Evolutionary conservation across 2,329 filamentous ascomycete genomes (phyloP), one percentile per base, ranked within the genome.

Genomic region (Helotiales sp.): DNA sequence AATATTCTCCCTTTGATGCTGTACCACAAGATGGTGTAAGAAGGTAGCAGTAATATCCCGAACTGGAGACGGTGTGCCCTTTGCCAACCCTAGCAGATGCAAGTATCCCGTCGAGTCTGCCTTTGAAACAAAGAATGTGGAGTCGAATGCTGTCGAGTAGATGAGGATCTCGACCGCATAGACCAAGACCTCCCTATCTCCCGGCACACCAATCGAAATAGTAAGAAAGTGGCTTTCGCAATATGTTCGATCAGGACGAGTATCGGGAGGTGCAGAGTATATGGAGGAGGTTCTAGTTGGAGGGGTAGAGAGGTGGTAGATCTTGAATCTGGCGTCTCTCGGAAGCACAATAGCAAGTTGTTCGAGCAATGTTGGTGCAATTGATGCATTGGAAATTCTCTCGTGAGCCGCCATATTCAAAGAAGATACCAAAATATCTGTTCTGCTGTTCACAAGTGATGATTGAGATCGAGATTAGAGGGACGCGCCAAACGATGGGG

Each of bases 71-170:
- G 87, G 83, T 0, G 85, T 82, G n/a, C 86, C 84, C 72, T 82
- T 86, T 17, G 89, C 86, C 0, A 92, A 82, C 20, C 86, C 81
- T 40, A 94, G 82, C 1, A 91, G 83, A 71, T 89, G 83, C 10
- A 97, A 81, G 77, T 93, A 96, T 26, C 96, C 96, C 0, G 95
- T 97, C 10, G 96, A 97, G 80, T 99, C 96, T 58, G 96, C 96
- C 80, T 99, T 99, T 70, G 94, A 95, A 26, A 99, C 91, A 78
- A 99, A 99, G 63, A 98, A 86, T 3, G 92, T 97, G 1, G 91
- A 97, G 26, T 93, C 86, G 73, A 87, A 86, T 54, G 87, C 86
- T 0, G 94, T 97, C 0, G 89, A 91, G 80, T 96, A 99, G 68
- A 99, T 86, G 73, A 96, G 85, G 61, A 97, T 84, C 77, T 99